phyloP scores from a whole-genome alignment of 495 filamentous ascomycete species.

The Lophiostoma macrostomum region DNA sequence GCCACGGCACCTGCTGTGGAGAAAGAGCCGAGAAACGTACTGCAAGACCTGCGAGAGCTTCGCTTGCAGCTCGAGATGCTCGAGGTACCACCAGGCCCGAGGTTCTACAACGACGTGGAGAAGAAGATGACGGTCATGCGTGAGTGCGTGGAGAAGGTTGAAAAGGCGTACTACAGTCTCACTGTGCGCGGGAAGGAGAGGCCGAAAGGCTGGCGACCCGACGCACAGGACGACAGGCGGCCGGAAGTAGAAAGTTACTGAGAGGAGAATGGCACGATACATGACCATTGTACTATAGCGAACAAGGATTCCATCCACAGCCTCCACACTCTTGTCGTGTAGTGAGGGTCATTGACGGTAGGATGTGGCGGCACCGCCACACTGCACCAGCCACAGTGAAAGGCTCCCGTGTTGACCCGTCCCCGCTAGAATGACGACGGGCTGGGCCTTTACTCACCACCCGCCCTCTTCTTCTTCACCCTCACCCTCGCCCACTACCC shows the following conservation, averaged over 20 bases:
- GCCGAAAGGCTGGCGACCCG: constrained; percentile 90
- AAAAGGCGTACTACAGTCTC: constrained; percentile 82
- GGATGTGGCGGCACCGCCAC: too few relatives aligned
- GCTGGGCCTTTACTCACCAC: too few relatives aligned
- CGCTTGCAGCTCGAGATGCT: constrained; percentile 71
- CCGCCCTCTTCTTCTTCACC: too few relatives aligned
- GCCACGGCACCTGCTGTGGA: constrained; percentile 23
- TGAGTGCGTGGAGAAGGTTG: constrained; percentile 88
- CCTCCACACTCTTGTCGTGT: too few relatives aligned
- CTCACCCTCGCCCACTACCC: too few relatives aligned
- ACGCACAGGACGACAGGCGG: constrained; percentile 51
- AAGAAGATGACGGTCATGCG: constrained; percentile 88
- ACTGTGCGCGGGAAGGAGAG: constrained; percentile 81
- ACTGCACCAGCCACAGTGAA: too few relatives aligned
- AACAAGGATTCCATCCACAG: too few relatives aligned
- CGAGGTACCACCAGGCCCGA: constrained; percentile 43
- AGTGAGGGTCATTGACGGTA: too few relatives aligned
- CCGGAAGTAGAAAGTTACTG: constrained; percentile 30
- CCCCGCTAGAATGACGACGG: too few relatives aligned
- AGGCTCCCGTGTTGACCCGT: too few relatives aligned
- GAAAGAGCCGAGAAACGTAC: constrained; percentile 52
- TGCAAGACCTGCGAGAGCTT: constrained; percentile 72
- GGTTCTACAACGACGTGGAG: constrained; percentile 59
- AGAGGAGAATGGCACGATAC: not conserved
- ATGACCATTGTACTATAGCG: not conserved